Base-by-base conservation (phyloP, 1,139 yeast genomes). In the Casaregolazyma suthepensis region DNA sequence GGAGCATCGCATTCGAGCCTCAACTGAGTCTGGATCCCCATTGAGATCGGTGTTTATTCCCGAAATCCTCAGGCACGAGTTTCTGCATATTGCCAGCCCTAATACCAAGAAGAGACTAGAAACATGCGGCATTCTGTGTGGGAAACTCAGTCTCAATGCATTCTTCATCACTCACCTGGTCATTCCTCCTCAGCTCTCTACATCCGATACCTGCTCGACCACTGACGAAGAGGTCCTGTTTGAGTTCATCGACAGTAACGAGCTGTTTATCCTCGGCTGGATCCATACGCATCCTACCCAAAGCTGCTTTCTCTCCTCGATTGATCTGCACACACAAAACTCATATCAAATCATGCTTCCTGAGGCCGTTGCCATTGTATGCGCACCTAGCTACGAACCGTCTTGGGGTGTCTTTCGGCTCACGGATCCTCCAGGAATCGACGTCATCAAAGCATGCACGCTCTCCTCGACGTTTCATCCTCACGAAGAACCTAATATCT, bases 201-300 rank as follows among this genome's bases (percentile, higher is more conserved):
- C 86, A 1, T 63, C 78, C 13, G 81, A 81, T 62, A 80, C 85
- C 4, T 82, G 86, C 63, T 70, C 72, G 46, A 81, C 85, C 10
- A 73, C 73, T 17, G 75, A 80, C 62, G 87, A 82, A 59, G 85
- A 80, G 58, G 66, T 69, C 6, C 64, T 81, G 57, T 80, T 81
- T 60, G 79, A 76, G 45, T 78, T 71, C 58, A 73, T 80, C 49
- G 85, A 81, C 61, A 59, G 67, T 43, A 69, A 77, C 52, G 83
- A 79, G 57, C 66, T 82, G 45, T 79, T 82, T 59, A 77, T 82
- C 22, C 68, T 82, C 1, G 87, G 87, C 7, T 82, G 87, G 87
- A 82, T 82, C 51, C 87, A 82, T 64, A 82, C 86, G 6, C 86
- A 82, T 62, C 87, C 87, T 2, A 77, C 85, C 5, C 87, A 82